phyloP scores from a whole-genome alignment of 257 asterid species.

The Marsdenia floribunda region DNA sequence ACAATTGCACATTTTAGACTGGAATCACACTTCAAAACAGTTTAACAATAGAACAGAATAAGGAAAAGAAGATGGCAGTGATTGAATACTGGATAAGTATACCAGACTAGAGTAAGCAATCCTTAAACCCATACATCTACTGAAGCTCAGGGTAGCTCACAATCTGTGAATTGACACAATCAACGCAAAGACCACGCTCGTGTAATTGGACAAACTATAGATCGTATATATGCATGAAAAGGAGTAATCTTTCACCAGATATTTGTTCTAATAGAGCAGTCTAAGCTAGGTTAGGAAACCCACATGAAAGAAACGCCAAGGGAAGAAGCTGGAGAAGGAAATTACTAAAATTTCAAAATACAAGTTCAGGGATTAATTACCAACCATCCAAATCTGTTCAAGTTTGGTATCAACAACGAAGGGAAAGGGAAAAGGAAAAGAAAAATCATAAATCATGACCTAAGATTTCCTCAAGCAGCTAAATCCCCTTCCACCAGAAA shows the following conservation, averaged over 20 bases:
- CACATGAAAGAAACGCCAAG: background rate
- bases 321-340: background rate
- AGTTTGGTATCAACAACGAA: background rate
- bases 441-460: background rate
- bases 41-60: background rate
- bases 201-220: background rate
- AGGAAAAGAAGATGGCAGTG: background rate
- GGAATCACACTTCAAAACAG: background rate
- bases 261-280: background rate
- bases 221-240: background rate
- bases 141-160: constrained; percentile 9
- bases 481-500: background rate
- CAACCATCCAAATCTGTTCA: background rate
- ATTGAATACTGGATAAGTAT: background rate
- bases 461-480: constrained; percentile 1
- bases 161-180: background rate
- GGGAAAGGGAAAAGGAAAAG: too few species aligned
- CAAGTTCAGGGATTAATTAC: background rate
- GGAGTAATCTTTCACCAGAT: background rate
- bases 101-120: constrained; percentile 15
- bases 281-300: constrained; percentile 4
- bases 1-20: background rate
- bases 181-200: background rate
- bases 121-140: constrained; percentile 8
- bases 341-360: background rate